Percentiles rank a stretch among this genome's conserved stretches.
Evolutionary conservation across 2,329 filamentous ascomycete species (phyloP).

Genomic region (Sclerotiophoma versabilis): DNA sequence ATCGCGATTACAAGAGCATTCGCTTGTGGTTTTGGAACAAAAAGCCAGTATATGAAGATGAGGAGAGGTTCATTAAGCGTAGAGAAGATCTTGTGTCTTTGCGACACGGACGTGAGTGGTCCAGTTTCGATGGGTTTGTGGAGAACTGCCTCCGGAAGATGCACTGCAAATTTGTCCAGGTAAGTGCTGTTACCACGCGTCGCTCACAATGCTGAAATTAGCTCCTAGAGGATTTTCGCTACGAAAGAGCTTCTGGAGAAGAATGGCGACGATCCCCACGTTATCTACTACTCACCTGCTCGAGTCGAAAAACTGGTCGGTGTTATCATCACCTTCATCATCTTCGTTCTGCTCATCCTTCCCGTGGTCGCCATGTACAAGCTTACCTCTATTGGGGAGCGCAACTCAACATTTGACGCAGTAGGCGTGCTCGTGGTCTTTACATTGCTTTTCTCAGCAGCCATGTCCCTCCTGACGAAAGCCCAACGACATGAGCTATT

Average conservation of each 20-base stretch:
- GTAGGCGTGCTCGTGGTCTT: constrained; percentile 52
- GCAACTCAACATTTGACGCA: constrained; percentile 45
- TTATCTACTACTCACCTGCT: constrained; percentile 39
- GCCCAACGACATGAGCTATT: constrained; percentile 47
- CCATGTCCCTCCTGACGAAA: constrained; percentile 44
- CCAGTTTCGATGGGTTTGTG: constrained; percentile 46
- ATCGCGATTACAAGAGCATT: constrained; percentile 44
- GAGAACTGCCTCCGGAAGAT: constrained; percentile 20
- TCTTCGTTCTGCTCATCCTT: constrained; percentile 47
- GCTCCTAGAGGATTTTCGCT: constrained; percentile 39
- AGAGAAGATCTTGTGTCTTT: constrained; percentile 49
- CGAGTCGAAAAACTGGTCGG: constrained; percentile 46
- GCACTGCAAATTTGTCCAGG: neutral
- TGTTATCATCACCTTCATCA: constrained; percentile 47
- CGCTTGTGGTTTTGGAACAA: constrained; percentile 38
- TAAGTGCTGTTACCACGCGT: neutral
- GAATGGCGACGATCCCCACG: constrained; percentile 29
- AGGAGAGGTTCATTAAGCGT: constrained; percentile 36
- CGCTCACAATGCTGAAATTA: neutral
- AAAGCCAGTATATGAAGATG: constrained; percentile 34
- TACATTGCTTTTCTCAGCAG: constrained; percentile 45
- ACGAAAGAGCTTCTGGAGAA: constrained; percentile 43
- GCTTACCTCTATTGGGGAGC: constrained; percentile 35
- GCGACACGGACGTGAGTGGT: constrained; percentile 44
- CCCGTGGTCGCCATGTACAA: constrained; percentile 50